Base-by-base conservation (phyloP, 345 rosid genomes). In the Eucalyptus coolabah region DNA sequence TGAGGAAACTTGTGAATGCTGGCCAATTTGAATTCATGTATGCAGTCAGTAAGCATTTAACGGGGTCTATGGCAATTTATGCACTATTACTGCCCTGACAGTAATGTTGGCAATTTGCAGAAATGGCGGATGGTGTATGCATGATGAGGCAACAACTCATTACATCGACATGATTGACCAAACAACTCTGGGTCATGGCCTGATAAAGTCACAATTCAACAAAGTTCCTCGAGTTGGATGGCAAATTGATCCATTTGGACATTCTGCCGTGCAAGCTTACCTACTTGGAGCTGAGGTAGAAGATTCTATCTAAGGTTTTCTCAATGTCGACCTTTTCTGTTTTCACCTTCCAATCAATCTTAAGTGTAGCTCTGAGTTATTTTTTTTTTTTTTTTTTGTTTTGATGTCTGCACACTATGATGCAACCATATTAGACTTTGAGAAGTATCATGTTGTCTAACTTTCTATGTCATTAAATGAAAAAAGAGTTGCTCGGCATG, bases 171-270 rank as follows among this genome's bases (percentile, higher is more conserved):
- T 97, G 98, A 96, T 97, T n/a, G 99, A 97, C 90, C 99, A 97
- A 87, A 95, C 97, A 47, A 96, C 99, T 87, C 89, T 94, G 6
- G 99, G 99, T 16, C 98, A 97, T 93, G 92, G 81, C 3, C 87
- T 91, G 32, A 95, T 97, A 90, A 96, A 96, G 93, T 88, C 93
- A 83, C 90, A 95, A n/a, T 96, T 97, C 86, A 91, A 96, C 89
- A 92, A 87, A 87, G 93, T 93, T 88, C 99, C 99, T 91, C 96
- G 96, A 87, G 98, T 96, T 50, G 98, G 97, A 67, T 97, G 99
- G 99, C 99, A 97, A 91, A 97, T 97, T 50, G 99, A 97, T 91
- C 97, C 98, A 2, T 97, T 97, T 91, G 99, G 99, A 37, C 99
- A 97, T 89, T 97, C 99, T 89, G 96, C 99, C 17, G 96, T 95